Conservation (phyloP, 352 stramenopile genomes). For the Pythium phragmiticola region DNA sequence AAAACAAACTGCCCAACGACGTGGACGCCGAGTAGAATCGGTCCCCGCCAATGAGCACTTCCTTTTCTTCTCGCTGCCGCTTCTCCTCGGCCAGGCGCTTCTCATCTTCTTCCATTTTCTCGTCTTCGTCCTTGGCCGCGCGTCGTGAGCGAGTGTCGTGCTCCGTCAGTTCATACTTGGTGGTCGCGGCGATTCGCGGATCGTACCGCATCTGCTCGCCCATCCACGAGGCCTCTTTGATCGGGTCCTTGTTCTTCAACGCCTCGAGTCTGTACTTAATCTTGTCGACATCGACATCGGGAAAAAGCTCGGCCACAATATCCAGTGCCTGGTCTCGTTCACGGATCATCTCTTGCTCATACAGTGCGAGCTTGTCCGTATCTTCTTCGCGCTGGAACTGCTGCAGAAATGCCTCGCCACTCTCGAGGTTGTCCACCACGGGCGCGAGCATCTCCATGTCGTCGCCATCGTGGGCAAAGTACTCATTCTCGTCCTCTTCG, state of each 20-base stretch:
- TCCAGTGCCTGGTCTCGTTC: conserved; percentile 57
- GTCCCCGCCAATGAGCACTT: conserved; percentile 54
- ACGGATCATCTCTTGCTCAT: conserved; percentile 42
- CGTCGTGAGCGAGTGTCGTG: conserved; percentile 15
- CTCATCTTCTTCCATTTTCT: conserved; percentile 27
- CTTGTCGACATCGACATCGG: conserved; percentile 63
- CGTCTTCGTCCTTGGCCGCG: conserved; percentile 15
- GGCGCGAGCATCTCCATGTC: conserved; percentile 16
- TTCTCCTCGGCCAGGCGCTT: conserved; percentile 23
- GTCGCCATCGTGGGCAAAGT: conserved; percentile 29
- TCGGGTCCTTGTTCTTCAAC: conserved; percentile 49
- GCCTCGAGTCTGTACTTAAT: conserved; percentile 52
- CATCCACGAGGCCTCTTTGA: conserved; percentile 83
- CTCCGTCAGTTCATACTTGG: conserved; percentile 55
- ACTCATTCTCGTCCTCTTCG: conserved; percentile 64
- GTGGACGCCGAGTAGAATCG: conserved; percentile 70
- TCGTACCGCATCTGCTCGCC: conserved; percentile 72
- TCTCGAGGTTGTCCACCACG: conserved; percentile 18
- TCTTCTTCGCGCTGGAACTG: conserved; percentile 49
- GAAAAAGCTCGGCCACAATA: conserved; percentile 58
- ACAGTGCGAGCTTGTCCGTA: conserved; percentile 29
- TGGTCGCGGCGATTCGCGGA: conserved; percentile 37
- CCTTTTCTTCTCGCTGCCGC: conserved; percentile 39
- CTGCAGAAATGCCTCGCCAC: conserved; percentile 37
- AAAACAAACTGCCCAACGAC: conserved; percentile 64